These are phyloP conservation scores for Mesembryanthemum crystallinum DNA, from an alignment of 148 eudicot genomes.

Conservation along the genomic window DNA sequence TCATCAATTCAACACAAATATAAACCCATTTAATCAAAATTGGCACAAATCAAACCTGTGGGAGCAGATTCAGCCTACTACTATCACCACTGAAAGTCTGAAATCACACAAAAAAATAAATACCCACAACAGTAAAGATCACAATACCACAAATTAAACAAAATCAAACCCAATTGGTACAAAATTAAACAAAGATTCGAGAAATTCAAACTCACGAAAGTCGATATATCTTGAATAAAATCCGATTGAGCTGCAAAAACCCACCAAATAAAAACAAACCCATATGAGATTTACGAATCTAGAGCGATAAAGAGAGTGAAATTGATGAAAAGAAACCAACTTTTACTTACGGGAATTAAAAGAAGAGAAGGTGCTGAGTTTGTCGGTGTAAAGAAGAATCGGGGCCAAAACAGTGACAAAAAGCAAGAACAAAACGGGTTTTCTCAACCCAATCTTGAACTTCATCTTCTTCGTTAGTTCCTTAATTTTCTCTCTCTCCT, in stretches of 20 bases:
- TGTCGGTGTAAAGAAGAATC: slow-evolving; percentile 72
- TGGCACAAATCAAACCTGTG: slow-evolving; percentile 9
- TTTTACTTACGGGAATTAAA: slow-evolving; percentile 40
- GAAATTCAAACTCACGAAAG: slow-evolving; percentile 47
- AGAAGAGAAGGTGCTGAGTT: slow-evolving; percentile 42
- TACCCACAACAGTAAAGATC: not conserved
- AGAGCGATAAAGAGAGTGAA: not conserved
- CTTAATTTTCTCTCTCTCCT: not conserved
- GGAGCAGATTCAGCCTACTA: slow-evolving; percentile 49
- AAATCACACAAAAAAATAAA: slow-evolving; percentile 1
- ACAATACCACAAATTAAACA: too few relatives aligned
- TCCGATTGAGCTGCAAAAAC: slow-evolving; percentile 45
- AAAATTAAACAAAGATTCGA: not conserved
- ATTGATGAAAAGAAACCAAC: not conserved
- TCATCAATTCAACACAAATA: not conserved
- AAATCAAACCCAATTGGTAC: too few relatives aligned
- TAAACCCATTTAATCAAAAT: not conserved
- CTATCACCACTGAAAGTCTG: slow-evolving; percentile 52
- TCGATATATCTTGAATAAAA: slow-evolving; percentile 43
- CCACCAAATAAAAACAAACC: not conserved
- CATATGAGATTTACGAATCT: not conserved
- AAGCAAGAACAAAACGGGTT: slow-evolving; percentile 47
- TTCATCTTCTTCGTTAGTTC: slow-evolving; percentile 17
- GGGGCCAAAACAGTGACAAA: slow-evolving; percentile 74
- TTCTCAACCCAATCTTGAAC: slow-evolving; percentile 43